Evolutionary conservation across 768 basidiomycete species (phyloP).

Genomic region (Porphyrellus cyaneotinctus): DNA sequence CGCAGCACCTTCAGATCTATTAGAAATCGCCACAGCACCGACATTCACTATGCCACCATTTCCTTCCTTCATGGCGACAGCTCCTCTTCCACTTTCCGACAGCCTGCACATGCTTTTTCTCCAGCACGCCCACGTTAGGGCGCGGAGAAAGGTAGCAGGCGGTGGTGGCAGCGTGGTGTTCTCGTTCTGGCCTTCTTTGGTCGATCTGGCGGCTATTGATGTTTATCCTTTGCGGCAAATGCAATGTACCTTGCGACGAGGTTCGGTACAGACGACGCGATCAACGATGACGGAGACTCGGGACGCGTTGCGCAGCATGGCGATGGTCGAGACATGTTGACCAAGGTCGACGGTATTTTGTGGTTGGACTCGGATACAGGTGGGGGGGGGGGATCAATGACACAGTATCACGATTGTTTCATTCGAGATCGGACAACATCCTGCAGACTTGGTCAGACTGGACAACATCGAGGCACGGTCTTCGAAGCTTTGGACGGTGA

Average conservation of each 20-base stretch:
- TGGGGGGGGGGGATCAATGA: neutral
- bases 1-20: neutral
- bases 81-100: neutral
- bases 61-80: neutral
- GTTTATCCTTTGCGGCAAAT: neutral
- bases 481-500: neutral
- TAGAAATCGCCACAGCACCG: neutral
- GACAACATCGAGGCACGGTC: neutral
- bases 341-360: neutral
- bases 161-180: neutral
- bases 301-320: neutral
- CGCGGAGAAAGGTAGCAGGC: constrained; percentile 10
- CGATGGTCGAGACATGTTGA: neutral
- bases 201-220: neutral
- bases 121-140: constrained; percentile 17
- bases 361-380: neutral
- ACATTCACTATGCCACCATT: neutral
- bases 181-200: neutral
- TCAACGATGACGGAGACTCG: neutral
- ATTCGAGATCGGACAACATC: neutral
- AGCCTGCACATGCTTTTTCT: constrained; percentile 12
- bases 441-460: neutral
- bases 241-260: neutral
- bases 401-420: neutral
- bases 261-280: neutral